Percentiles rank a stretch among this genome's conserved stretches.
phyloP scores from a whole-genome alignment of 2,329 filamentous ascomycete genomes.

The Colletotrichum caudatum region DNA sequence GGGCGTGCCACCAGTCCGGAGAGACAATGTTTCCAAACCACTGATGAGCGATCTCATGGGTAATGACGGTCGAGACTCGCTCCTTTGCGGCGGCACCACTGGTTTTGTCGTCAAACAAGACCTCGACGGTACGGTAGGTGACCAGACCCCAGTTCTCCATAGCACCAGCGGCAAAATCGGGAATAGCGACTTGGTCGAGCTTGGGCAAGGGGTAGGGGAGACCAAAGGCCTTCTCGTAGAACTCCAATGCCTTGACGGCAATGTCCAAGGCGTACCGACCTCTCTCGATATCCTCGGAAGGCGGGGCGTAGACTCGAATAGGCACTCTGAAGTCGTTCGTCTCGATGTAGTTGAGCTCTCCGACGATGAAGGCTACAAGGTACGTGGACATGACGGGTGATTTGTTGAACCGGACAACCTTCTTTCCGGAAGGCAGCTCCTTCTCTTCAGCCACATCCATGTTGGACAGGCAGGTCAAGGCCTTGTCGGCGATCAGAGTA shows the following conservation, averaged over 20 bases:
- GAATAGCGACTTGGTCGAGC: conserved; percentile 97
- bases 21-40: conserved; percentile 99
- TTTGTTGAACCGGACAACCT: conserved; percentile 91
- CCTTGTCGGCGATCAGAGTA: conserved; percentile 89
- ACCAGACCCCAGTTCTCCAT: conserved; percentile 96
- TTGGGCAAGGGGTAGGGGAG: conserved; percentile 89
- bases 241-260: conserved; percentile 88
- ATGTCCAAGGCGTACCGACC: conserved; percentile 91
- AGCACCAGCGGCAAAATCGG: conserved; percentile 93
- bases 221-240: conserved; percentile 96
- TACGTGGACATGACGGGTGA: conserved; percentile 97
- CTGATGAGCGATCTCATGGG: conserved; percentile 96
- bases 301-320: conserved; percentile 92
- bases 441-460: conserved; percentile 91
- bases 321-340: conserved; percentile 92
- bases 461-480: conserved; percentile 93
- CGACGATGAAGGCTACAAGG: conserved; percentile 91
- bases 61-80: conserved; percentile 92
- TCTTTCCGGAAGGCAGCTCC: conserved; percentile 62
- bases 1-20: conserved; percentile 98
- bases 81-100: conserved; percentile 91
- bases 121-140: conserved; percentile 92
- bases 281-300: conserved; percentile 89
- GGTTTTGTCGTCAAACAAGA: conserved; percentile 91
- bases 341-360: conserved; percentile 94